Conservation (phyloP, 805 yeast species). For the Saccharomycopsis guyanensis region DNA sequence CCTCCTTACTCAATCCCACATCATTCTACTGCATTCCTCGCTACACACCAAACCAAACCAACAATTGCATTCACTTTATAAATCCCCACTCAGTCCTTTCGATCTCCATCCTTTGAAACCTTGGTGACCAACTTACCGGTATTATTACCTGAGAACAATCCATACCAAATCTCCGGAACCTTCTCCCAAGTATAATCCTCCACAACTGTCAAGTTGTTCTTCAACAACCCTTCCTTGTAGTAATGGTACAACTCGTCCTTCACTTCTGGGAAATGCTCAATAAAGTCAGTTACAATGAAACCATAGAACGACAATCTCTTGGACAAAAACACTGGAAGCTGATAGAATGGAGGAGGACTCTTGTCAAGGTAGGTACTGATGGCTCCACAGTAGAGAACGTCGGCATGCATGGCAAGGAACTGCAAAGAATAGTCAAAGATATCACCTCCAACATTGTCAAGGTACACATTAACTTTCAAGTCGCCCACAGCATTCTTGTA, state of each 20-base stretch:
- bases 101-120: too few relatives aligned
- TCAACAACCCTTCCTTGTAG: slow-evolving; percentile 32
- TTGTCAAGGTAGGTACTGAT: slow-evolving; percentile 49
- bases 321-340: slow-evolving; percentile 38
- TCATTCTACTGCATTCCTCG: too few relatives aligned
- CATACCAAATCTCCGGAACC: slow-evolving; percentile 42
- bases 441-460: slow-evolving; percentile 61
- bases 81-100: too few relatives aligned
- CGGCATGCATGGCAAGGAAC: slow-evolving; percentile 33
- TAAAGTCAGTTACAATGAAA: slow-evolving; percentile 41
- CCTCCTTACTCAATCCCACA: too few relatives aligned
- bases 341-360: slow-evolving; percentile 30
- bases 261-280: slow-evolving; percentile 32
- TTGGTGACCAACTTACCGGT: slow-evolving; percentile 46
- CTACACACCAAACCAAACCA: too few relatives aligned
- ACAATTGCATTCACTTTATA: too few relatives aligned
- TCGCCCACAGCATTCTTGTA: slow-evolving; percentile 37
- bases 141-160: slow-evolving; percentile 38
- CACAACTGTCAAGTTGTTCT: slow-evolving; percentile 32
- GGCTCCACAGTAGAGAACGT: slow-evolving; percentile 55
- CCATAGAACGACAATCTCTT: slow-evolving; percentile 48
- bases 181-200: slow-evolving; percentile 36
- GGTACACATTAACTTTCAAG: slow-evolving; percentile 44
- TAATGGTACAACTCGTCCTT: slow-evolving; percentile 20
- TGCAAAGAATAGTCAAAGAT: slow-evolving; percentile 36